Evolutionary conservation across 192 early-diverging fungal species (phyloP).

Genomic region (Paraglomus brasilianum): DNA sequence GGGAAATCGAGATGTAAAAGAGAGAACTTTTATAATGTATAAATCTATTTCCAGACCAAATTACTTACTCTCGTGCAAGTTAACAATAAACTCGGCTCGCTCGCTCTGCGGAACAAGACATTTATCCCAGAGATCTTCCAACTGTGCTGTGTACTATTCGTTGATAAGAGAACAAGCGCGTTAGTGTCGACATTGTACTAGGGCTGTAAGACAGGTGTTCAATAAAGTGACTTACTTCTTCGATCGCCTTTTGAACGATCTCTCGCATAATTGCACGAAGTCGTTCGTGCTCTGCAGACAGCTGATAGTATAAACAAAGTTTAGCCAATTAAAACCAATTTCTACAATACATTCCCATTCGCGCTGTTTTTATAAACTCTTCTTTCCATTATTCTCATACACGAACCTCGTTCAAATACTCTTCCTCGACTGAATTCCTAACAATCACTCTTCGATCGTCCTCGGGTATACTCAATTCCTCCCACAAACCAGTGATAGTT

Average conservation of each 20-base stretch:
- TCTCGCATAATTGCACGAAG: slow-evolving; percentile 26
- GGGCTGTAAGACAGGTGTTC: no score
- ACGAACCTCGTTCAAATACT: slow-evolving; percentile 13
- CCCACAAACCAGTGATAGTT: neutral
- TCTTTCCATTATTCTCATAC: no score
- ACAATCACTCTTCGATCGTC: slow-evolving; percentile 11
- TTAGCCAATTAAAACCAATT: no score
- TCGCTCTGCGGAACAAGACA: slow-evolving; percentile 30
- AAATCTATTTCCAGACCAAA: neutral
- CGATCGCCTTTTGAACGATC: slow-evolving; percentile 28
- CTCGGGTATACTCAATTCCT: slow-evolving; percentile 22
- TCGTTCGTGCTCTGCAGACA: slow-evolving; percentile 2
- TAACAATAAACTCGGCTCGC: slow-evolving; percentile 28
- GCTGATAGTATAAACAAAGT: slow-evolving; percentile 9
- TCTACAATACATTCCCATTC: no score
- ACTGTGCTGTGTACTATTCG: slow-evolving; percentile 21
- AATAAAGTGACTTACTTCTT: slow-evolving; percentile 5
- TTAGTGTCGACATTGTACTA: no score
- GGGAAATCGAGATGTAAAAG: no score
- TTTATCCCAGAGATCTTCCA: slow-evolving; percentile 32
- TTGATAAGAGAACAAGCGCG: neutral
- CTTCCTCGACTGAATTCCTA: slow-evolving; percentile 23
- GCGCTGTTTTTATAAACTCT: neutral
- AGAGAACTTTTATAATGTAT: no score
- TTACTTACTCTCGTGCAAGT: slow-evolving; percentile 18